phyloP scores from a whole-genome alignment of 1,284 basidiomycete species.

The Phaffia rhodozyma region DNA sequence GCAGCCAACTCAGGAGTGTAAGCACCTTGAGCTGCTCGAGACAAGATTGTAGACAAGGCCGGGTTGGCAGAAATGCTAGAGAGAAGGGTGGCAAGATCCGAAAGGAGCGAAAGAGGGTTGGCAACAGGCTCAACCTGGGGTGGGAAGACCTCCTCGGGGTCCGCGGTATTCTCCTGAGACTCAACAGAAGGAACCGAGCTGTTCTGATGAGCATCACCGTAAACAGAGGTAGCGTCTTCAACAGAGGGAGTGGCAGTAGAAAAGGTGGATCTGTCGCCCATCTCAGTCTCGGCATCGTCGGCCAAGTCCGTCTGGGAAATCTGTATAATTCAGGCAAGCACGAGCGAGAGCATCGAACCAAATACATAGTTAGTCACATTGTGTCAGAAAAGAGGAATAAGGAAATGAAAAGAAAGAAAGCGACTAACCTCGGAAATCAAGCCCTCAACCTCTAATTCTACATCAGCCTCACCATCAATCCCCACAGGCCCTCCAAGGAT shows the following conservation, averaged over 20 bases:
- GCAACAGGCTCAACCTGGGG: background rate
- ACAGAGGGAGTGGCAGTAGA: background rate
- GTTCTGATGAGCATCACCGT: too few species aligned
- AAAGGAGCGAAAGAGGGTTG: slow-evolving; percentile 4
- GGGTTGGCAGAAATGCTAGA: slow-evolving; percentile 2
- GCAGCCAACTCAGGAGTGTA: slow-evolving; percentile 5
- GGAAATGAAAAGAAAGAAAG: background rate
- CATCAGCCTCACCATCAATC: background rate
- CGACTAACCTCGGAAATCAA: background rate
- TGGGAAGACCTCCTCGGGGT: slow-evolving; percentile 14
- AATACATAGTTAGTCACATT: too few species aligned
- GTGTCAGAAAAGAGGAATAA: too few species aligned
- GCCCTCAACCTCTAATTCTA: background rate
- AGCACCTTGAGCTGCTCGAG: slow-evolving; percentile 1
- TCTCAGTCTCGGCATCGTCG: too few species aligned
- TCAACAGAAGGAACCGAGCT: background rate
- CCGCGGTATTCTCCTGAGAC: background rate
- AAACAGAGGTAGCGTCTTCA: background rate
- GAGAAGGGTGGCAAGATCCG: slow-evolving; percentile 8
- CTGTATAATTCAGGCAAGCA: too few species aligned
- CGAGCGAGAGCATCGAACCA: too few species aligned
- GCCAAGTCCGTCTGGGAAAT: too few species aligned
- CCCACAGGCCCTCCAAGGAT: background rate
- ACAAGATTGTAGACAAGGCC: slow-evolving; percentile 1
- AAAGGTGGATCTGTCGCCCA: too few species aligned